Evolutionary conservation across 139 green algal genomes (phyloP), one percentile per base, ranked within the genome.

Genomic region (Nannochloris sp.): DNA sequence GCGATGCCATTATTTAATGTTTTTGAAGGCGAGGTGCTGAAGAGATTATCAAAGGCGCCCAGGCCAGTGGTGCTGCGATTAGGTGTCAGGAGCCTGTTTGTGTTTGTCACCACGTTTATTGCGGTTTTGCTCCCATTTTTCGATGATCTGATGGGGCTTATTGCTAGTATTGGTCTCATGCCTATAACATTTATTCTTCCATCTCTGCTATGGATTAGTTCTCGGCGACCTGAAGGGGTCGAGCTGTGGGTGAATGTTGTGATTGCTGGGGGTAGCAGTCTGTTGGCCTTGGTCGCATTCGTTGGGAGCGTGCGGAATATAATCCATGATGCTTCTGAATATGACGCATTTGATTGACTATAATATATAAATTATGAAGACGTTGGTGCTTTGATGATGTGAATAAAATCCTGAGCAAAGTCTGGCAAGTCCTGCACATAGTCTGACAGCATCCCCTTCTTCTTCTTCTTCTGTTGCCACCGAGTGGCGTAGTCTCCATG

Each of bases 121-220:
- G 80, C 80, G 0, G 69, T 71, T n/a, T 46, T 82, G 30, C 61
- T 86, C 29, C 80, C 80, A 20, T 87, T 87, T 62, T 87, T 87
- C 31, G 69, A 60, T 0, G 78, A 84, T 23, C 64, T 82, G 2
- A 79, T 82, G 71, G 64, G 63, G 12, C 48, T 69, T 36, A 59
- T 69, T 26, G 63, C 63, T 37, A 69, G 63, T 49, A 44, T 70
- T 23, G 64, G 64, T 2, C 61, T 72, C 14, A 69, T 56, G 30
- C 75, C 75, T 13, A 60, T 82, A 14, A 81, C 73, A 23, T 82
- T 82, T 50, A 68, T 82, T 14, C 62, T 82, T 16, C 75, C 75
- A 4, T 57, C 59, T 0, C n/a, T 77, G 2, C 60, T 82, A 43
- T 82, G 73, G 72, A 55, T 82, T 20, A 65, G 62, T 30, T 56